These are phyloP conservation scores for Isabelozyma pseudorhagii DNA, from an alignment of 805 yeast genomes.

Conservation along the genomic window DNA sequence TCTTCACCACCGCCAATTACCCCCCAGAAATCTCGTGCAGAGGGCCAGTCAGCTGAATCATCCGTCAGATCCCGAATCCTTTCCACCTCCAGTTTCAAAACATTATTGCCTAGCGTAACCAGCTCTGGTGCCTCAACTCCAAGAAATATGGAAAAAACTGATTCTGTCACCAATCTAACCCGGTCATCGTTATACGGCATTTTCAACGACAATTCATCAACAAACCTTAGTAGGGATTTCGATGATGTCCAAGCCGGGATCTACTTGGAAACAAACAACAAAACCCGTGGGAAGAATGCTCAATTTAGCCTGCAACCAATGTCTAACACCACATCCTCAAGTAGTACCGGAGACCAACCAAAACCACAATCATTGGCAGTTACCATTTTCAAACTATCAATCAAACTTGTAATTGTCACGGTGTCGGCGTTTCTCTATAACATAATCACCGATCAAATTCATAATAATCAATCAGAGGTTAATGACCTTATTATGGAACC, in stretches of 20 bases:
- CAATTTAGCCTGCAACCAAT: not conserved
- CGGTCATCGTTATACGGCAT: slow-evolving; percentile 50
- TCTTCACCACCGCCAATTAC: not conserved
- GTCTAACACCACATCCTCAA: not conserved
- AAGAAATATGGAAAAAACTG: slow-evolving; percentile 25
- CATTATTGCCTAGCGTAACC: slow-evolving; percentile 1
- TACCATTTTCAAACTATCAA: not conserved
- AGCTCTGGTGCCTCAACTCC: slow-evolving; percentile 18
- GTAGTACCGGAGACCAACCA: not conserved
- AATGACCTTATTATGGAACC: slow-evolving; percentile 41
- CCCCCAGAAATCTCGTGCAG: not conserved
- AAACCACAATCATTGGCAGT: not conserved
- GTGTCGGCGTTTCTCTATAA: slow-evolving; percentile 52
- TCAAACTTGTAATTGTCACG: slow-evolving; percentile 19
- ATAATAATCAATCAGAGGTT: slow-evolving; percentile 46
- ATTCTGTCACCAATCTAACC: slow-evolving; percentile 46
- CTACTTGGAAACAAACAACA: not conserved
- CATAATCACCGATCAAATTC: slow-evolving; percentile 49
- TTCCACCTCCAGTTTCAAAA: not conserved
- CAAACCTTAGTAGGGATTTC: slow-evolving; percentile 29
- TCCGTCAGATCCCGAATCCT: not conserved
- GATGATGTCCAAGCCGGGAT: slow-evolving; percentile 8
- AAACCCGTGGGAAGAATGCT: not conserved
- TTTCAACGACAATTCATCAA: slow-evolving; percentile 43
- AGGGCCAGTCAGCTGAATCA: not conserved